Percentiles rank a stretch among this genome's conserved stretches.
Evolutionary conservation across 2,329 filamentous ascomycete genomes (phyloP).

Genomic region (Aspergillus phoenicis): DNA sequence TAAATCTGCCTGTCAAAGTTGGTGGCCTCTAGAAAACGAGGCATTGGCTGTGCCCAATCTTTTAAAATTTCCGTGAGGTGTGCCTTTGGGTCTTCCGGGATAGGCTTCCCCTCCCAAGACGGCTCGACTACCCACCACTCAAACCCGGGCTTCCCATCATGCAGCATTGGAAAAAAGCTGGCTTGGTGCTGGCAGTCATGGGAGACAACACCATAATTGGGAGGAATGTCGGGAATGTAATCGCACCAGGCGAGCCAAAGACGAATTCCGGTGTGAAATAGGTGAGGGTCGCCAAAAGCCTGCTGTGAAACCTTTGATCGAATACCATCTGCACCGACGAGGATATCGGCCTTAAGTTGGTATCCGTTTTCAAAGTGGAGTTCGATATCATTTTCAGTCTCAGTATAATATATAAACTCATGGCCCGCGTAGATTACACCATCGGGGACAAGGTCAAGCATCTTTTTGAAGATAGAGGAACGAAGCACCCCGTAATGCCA

Average conservation of each 20-base stretch:
- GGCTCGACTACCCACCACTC: constrained; percentile 28
- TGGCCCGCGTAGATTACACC: constrained; percentile 17
- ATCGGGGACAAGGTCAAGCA: constrained; percentile 20
- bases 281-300: constrained; percentile 22
- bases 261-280: constrained; percentile 24
- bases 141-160: constrained; percentile 23
- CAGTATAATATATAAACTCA: constrained; percentile 12
- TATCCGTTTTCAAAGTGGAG: neutral
- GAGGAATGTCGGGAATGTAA: constrained; percentile 19
- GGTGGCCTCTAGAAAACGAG: constrained; percentile 1
- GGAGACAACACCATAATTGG: constrained; percentile 13
- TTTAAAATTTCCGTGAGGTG: neutral
- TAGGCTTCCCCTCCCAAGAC: constrained; percentile 21
- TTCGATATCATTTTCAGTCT: neutral
- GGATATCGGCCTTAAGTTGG: constrained; percentile 21
- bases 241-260: constrained; percentile 28
- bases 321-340: constrained; percentile 24
- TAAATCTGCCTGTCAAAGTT: constrained; percentile 6
- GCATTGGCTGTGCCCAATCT: constrained; percentile 5
- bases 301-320: constrained; percentile 21
- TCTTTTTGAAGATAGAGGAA: constrained; percentile 24
- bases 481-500: constrained; percentile 28
- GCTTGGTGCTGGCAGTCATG: constrained; percentile 23
- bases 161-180: constrained; percentile 26
- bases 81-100: constrained; percentile 18